These are phyloP conservation scores for Ceratocystis destructans DNA, from an alignment of 2,329 filamentous ascomycete genomes.

Conservation along the genomic window DNA sequence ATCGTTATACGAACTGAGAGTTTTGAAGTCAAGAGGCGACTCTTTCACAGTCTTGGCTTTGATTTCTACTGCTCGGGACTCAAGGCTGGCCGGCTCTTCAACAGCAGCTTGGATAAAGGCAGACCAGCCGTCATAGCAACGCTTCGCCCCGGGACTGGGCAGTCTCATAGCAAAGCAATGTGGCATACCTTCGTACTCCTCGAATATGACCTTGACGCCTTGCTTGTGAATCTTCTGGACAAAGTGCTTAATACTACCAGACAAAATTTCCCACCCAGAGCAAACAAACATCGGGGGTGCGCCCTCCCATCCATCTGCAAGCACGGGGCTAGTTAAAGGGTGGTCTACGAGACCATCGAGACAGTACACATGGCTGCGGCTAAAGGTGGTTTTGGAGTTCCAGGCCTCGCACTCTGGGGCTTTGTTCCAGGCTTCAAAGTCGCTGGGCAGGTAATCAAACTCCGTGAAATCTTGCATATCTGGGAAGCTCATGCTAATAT, in stretches of 20 bases:
- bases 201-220: slow-evolving; percentile 48
- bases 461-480: slow-evolving; percentile 23
- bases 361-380: slow-evolving; percentile 40
- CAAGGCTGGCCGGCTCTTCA: slow-evolving; percentile 26
- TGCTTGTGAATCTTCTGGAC: slow-evolving; percentile 42
- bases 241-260: slow-evolving; percentile 51
- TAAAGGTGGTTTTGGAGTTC: slow-evolving; percentile 37
- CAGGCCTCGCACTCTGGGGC: slow-evolving; percentile 38
- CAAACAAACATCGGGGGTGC: slow-evolving; percentile 54
- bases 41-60: slow-evolving; percentile 40
- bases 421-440: slow-evolving; percentile 18
- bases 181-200: slow-evolving; percentile 70
- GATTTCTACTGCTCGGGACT: slow-evolving; percentile 33
- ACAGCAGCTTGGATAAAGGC: slow-evolving; percentile 39
- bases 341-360: slow-evolving; percentile 44
- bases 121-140: slow-evolving; percentile 43
- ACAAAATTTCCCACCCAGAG: slow-evolving; percentile 57
- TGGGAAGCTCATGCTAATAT: slow-evolving; percentile 45
- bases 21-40: slow-evolving; percentile 30
- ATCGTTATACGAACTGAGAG: slow-evolving; percentile 23
- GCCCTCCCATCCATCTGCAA: slow-evolving; percentile 44
- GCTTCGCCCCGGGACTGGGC: slow-evolving; percentile 28
- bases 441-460: slow-evolving; percentile 34
- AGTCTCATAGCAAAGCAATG: slow-evolving; percentile 56
- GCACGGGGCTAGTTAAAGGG: slow-evolving; percentile 53